Evolutionary conservation across 805 yeast genomes (phyloP).

Genomic region (Spathaspora sp.): DNA sequence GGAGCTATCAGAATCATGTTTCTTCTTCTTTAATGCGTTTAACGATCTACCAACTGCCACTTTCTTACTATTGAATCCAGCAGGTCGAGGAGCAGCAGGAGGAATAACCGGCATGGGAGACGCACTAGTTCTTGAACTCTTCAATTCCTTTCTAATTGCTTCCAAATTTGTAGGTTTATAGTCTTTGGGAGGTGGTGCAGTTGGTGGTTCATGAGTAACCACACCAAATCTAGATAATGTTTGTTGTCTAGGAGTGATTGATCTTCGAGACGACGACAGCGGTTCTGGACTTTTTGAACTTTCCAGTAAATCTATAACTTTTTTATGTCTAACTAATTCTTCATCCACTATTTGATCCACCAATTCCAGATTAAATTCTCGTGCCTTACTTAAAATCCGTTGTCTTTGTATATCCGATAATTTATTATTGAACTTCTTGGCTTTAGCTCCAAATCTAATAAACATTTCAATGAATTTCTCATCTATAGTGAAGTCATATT

Average conservation of each 20-base stretch:
- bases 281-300: slow-evolving; percentile 9
- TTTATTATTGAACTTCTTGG: slow-evolving; percentile 66
- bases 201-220: slow-evolving; percentile 25
- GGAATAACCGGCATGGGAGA: slow-evolving; percentile 11
- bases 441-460: slow-evolving; percentile 61
- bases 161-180: slow-evolving; percentile 30
- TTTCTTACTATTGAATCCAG: slow-evolving; percentile 46
- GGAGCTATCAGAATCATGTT: slow-evolving; percentile 28
- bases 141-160: slow-evolving; percentile 29
- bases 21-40: slow-evolving; percentile 29
- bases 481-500: slow-evolving; percentile 49
- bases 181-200: slow-evolving; percentile 30
- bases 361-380: slow-evolving; percentile 47
- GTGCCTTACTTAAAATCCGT: slow-evolving; percentile 60
- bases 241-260: slow-evolving; percentile 25
- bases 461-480: slow-evolving; percentile 51
- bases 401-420: slow-evolving; percentile 63
- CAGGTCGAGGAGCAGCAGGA: slow-evolving; percentile 51
- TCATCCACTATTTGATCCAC: slow-evolving; percentile 51
- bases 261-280: not conserved
- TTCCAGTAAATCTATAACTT: slow-evolving; percentile 5
- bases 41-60: slow-evolving; percentile 26
- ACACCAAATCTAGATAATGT: slow-evolving; percentile 35
- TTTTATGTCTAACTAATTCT: slow-evolving; percentile 27
- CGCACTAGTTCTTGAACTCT: slow-evolving; percentile 11